A percentile compares a stretch with the other conserved stretches of the same genome.
phyloP scores from a whole-genome alignment of 768 basidiomycete genomes.

The Gloeopeniophorella convolvens region DNA sequence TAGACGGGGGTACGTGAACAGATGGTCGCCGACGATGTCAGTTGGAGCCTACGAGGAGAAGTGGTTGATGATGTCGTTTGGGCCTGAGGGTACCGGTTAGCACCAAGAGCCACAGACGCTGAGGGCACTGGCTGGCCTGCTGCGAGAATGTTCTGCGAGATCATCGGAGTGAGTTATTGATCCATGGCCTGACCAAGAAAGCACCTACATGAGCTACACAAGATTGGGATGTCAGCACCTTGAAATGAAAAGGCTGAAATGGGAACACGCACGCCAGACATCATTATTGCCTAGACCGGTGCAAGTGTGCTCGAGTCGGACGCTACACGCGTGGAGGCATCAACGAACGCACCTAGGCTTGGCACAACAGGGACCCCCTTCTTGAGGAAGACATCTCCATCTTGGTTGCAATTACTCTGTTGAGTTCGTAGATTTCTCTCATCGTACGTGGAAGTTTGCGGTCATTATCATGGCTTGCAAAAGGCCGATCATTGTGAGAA shows the following conservation, averaged over 20 bases:
- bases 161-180: constrained; percentile 16
- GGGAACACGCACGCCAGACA: constrained; percentile 64
- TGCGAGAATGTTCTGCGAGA: constrained; percentile 53
- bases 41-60: constrained; percentile 68
- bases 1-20: constrained; percentile 22
- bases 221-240: constrained; percentile 15
- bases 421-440: constrained; percentile 71
- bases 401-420: constrained; percentile 54
- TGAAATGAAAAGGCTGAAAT: not conserved
- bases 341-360: constrained; percentile 51
- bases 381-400: constrained; percentile 69
- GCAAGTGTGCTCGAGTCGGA: not conserved
- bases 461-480: constrained; percentile 76
- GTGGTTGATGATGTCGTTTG: constrained; percentile 61
- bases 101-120: not conserved
- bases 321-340: not conserved
- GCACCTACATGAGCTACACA: constrained; percentile 50
- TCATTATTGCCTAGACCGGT: constrained; percentile 73
- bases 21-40: constrained; percentile 9
- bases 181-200: not conserved
- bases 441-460: constrained; percentile 72
- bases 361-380: constrained; percentile 76
- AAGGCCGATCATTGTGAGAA: constrained; percentile 7
- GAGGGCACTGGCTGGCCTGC: constrained; percentile 38
- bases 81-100: constrained; percentile 35